These are phyloP conservation scores for Linderniella brevidens DNA, from an alignment of 257 asterid species.

Conservation along the genomic window DNA sequence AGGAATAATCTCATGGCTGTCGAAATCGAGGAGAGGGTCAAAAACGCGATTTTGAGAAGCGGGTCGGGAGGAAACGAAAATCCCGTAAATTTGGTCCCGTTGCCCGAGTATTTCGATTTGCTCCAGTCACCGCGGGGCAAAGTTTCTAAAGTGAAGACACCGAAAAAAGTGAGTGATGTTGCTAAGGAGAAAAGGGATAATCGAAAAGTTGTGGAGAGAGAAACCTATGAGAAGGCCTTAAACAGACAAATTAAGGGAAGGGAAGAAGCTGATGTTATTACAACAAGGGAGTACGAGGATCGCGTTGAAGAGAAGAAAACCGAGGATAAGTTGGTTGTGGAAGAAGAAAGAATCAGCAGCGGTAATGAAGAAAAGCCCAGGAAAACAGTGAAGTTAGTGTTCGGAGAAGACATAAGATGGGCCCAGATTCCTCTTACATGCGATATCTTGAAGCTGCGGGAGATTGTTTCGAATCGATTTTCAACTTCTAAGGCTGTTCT, in stretches of 20 bases:
- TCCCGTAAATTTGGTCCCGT: too few relatives aligned
- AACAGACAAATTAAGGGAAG: too few relatives aligned
- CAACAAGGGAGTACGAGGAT: too few relatives aligned
- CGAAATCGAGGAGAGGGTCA: background rate
- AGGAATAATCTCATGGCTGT: background rate
- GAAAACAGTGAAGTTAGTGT: conserved; percentile 1
- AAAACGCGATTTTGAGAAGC: background rate
- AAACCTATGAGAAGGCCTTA: background rate
- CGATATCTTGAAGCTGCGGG: background rate
- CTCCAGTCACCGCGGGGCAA: too few relatives aligned
- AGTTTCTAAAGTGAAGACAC: background rate
- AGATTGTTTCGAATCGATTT: background rate
- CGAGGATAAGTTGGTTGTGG: conserved; percentile 2
- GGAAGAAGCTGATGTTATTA: too few relatives aligned
- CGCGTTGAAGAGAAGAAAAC: background rate
- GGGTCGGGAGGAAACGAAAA: background rate
- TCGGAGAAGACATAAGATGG: conserved; percentile 5
- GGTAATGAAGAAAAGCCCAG: background rate
- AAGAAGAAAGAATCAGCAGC: background rate
- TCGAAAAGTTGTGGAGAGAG: background rate
- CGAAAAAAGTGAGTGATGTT: background rate
- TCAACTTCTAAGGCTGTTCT: background rate
- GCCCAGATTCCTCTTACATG: conserved; percentile 1
- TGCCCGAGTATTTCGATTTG: too few relatives aligned
- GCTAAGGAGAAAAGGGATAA: background rate